Base-by-base conservation (phyloP, 2,329 filamentous ascomycete genomes). In the Diaporthe sp. region DNA sequence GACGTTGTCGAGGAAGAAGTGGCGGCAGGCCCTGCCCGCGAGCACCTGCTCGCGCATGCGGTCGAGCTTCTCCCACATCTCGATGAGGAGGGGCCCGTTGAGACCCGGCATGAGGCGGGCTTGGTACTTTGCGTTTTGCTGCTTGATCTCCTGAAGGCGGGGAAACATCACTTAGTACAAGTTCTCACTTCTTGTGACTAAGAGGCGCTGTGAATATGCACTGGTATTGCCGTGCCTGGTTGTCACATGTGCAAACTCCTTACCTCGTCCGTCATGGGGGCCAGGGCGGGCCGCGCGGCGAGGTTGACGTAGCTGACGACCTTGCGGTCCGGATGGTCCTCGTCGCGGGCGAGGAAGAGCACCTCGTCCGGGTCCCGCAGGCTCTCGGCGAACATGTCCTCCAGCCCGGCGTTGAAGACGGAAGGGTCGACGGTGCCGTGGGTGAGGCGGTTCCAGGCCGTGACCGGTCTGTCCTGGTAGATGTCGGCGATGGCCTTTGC, bases 231-330 rank as follows among this genome's bases (percentile, higher is more conserved):
- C 22, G 0, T 10, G 37, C 4, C 37, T 25, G 37, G 37, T 12
- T 19, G 22, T 2, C 31, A 39, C 31, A 28, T 19, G 49, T 17
- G n/a, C 15, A 25, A 12, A 12, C 13, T 1, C 7, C 49, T 68
- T 67, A 75, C 74, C 74, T 75, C 70, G 13, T 61, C 28, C n/a
- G 58, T 72, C 58, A 68, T 67, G 7, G 28, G 25, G 4, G 28
- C 25, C 51, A 65, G 17, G n/a, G 70, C 68, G 31, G 34, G 53
- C 74, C 44, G 15, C 17, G 1, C 34, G 10, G 51, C 60, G n/a
- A 75, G 70, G 70, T 75, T 75, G n/a, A 75, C 49, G n/a, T 72
- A 75, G 60, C 58, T 72, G 46, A 75, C 74, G n/a, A 68, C 49
- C 49, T 31, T 60, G 39, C 34, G 58, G 28, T 60, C 60, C 51